Base-by-base conservation (phyloP, 2,329 filamentous ascomycete genomes). In the Ophiobolus disseminans region DNA sequence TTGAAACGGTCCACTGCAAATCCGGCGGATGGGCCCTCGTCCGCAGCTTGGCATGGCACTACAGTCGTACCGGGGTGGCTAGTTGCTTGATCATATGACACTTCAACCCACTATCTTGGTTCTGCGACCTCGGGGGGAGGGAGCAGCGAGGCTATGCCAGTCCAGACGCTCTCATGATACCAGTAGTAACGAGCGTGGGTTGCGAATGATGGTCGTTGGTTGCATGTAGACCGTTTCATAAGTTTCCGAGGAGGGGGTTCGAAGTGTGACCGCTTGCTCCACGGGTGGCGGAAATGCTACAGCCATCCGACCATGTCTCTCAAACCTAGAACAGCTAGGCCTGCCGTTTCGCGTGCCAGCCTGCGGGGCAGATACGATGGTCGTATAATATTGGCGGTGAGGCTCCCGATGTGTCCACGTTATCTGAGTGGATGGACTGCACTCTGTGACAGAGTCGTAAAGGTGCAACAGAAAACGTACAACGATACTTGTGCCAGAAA, bases 301-400 rank as follows among this genome's bases (percentile, higher is more conserved):
- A 49, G 49, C 46, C 48, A 40, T 49, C 40, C 48, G 40, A 44
- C 37, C 48, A 40, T 41, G 26, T 44, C 42, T 32, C 35, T 23
- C 20, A 34, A 21, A 25, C 42, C 53, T 55, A 50, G 46, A 41
- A 21, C 30, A 50, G 43, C 48, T 42, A 52, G 51, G 47, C 28
- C 43, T 47, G 56, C 51, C 43, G 53, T 55, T 55, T 59, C 53
- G 50, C 50, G 43, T 54, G 19, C 43, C 37, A 30, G 34, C 35
- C 40, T 46, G 42, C 47, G 48, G 54, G 56, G 56, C 57, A 52
- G 57, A 50, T 52, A 50, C 57, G 40, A 38, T 42, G 54, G 66
- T 69, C 40, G 61, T 60, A 69, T 65, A 68, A 48, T 53, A 64
- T 58, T 62, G 59, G 68, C 65, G 67, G 68, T 69, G 65, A 64